Evolutionary conservation across 805 yeast species (phyloP).

Genomic region (Barnettozyma californica): DNA sequence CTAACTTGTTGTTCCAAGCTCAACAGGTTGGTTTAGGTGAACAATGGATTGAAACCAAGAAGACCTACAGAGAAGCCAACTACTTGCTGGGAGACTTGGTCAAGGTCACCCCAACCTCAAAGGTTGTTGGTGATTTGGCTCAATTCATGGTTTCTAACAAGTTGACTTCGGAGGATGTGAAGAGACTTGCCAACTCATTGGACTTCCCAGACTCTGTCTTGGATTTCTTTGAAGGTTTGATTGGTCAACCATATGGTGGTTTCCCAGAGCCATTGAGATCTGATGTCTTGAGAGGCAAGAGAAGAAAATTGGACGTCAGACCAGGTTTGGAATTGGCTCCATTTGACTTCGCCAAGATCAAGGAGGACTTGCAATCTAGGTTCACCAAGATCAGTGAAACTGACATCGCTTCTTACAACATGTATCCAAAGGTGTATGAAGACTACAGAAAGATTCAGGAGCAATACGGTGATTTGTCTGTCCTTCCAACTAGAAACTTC

Average conservation of each 20-base stretch:
- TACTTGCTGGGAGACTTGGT: constrained; percentile 90
- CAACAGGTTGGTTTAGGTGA: constrained; percentile 97
- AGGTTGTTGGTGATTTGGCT: constrained; percentile 99
- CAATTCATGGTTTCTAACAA: constrained; percentile 98
- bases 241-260: constrained; percentile 99
- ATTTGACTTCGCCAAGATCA: constrained; percentile 66
- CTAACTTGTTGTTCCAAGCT: constrained; percentile 97
- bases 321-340: constrained; percentile 93
- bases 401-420: constrained; percentile 92
- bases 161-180: constrained; percentile 78
- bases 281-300: constrained; percentile 83
- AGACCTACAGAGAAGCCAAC: constrained; percentile 90
- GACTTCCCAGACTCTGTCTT: constrained; percentile 99
- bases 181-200: constrained; percentile 77
- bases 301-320: constrained; percentile 81
- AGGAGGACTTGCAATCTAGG: constrained; percentile 67
- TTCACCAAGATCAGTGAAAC: constrained; percentile 77
- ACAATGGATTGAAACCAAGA: constrained; percentile 95
- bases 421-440: constrained; percentile 98
- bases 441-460: constrained; percentile 69
- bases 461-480: constrained; percentile 87
- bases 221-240: constrained; percentile 97
- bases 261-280: constrained; percentile 99
- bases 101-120: constrained; percentile 98
- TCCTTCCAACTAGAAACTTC: constrained; percentile 89